Percentiles rank a stretch among this genome's conserved stretches.
These are phyloP conservation scores for Marvania coccoides DNA, from an alignment of 139 green algal genomes.

Conservation along the genomic window DNA sequence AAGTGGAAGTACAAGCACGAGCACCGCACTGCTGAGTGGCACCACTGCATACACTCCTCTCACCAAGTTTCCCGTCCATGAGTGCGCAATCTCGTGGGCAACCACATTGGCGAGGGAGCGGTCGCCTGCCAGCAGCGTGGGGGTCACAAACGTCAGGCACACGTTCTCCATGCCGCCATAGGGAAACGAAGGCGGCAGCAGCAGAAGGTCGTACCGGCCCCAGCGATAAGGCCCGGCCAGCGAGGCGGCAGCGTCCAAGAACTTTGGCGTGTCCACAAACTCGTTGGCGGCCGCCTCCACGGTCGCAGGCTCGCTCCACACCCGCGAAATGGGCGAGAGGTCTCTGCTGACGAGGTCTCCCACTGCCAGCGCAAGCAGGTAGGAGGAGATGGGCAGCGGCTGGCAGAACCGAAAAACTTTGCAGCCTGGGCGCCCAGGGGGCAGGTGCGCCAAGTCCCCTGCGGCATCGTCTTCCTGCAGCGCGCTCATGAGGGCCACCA, in stretches of 20 bases:
- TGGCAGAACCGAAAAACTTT: slow-evolving; percentile 29
- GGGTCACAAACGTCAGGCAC: slow-evolving; percentile 83
- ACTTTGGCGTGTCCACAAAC: slow-evolving; percentile 80
- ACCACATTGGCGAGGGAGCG: slow-evolving; percentile 65
- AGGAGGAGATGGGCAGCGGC: slow-evolving; percentile 70
- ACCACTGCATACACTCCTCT: too few species aligned
- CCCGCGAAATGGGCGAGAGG: slow-evolving; percentile 37
- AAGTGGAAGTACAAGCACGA: too few species aligned
- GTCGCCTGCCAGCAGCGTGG: slow-evolving; percentile 88
- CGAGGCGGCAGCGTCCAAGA: slow-evolving; percentile 63
- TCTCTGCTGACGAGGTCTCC: slow-evolving; percentile 58
- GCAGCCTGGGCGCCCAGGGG: neutral
- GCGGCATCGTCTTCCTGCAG: slow-evolving; percentile 32
- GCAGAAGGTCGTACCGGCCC: slow-evolving; percentile 87
- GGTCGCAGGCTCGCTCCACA: slow-evolving; percentile 74
- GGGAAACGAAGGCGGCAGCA: slow-evolving; percentile 86
- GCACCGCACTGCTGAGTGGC: too few species aligned
- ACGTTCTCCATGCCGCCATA: slow-evolving; percentile 73
- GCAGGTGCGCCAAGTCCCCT: neutral
- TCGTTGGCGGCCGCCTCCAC: slow-evolving; percentile 77
- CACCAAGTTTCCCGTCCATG: slow-evolving; percentile 88
- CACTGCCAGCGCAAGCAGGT: slow-evolving; percentile 87
- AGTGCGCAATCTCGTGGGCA: slow-evolving; percentile 90
- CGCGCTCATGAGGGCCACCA: slow-evolving; percentile 78
- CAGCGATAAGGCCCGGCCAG: slow-evolving; percentile 87